These are phyloP conservation scores for Argentina anserina DNA, from an alignment of 306 rosid genomes.

Conservation along the genomic window DNA sequence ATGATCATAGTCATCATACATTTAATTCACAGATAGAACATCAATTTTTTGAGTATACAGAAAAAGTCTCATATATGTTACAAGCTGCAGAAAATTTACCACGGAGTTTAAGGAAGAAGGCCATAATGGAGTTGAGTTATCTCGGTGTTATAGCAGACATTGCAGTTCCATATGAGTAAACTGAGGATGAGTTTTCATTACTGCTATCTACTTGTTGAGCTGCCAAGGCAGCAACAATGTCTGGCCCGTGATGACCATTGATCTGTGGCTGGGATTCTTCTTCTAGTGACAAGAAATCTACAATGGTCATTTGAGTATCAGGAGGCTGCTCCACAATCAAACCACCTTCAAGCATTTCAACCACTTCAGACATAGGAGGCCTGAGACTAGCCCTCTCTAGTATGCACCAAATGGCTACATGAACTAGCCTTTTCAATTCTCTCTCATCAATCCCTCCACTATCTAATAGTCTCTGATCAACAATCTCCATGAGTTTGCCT, in stretches of 20 bases:
- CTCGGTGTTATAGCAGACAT: conserved; percentile 39
- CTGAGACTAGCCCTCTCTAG: conserved; percentile 74
- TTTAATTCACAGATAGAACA: neutral
- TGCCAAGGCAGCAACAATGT: conserved; percentile 31
- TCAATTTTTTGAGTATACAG: neutral
- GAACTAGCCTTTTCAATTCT: conserved; percentile 53
- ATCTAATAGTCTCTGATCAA: conserved; percentile 52
- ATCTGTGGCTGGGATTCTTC: conserved; percentile 15
- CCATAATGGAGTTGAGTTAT: neutral
- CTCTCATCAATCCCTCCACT: conserved; percentile 48
- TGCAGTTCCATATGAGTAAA: conserved; percentile 37
- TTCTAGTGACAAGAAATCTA: conserved; percentile 49
- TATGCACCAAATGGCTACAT: conserved; percentile 83
- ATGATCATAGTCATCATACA: neutral
- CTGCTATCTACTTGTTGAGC: conserved; percentile 10
- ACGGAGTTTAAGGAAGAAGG: neutral
- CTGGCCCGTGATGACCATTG: conserved; percentile 5
- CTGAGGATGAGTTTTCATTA: conserved; percentile 21
- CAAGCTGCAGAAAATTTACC: conserved; percentile 3
- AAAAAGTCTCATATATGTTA: too few species aligned
- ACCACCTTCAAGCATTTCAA: conserved; percentile 80
- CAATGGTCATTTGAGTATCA: conserved; percentile 58
- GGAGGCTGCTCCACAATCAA: conserved; percentile 68
- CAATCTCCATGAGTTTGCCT: conserved; percentile 66
- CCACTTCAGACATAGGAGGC: conserved; percentile 64